phyloP scores from a whole-genome alignment of 2,329 filamentous ascomycete genomes.

The Diaporthe citriasiana region DNA sequence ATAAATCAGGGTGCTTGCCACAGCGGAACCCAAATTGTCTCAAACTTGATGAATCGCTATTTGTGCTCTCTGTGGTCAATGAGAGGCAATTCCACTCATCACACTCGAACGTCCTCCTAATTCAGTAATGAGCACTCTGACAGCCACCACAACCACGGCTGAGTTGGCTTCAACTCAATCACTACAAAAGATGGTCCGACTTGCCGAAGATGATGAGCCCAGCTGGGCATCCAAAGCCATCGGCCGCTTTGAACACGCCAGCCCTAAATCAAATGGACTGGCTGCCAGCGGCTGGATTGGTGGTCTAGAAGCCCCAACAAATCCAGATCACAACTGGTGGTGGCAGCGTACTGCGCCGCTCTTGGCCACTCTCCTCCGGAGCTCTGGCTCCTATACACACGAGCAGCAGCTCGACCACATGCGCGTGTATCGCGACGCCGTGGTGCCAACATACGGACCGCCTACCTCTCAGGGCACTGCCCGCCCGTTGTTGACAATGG shows the following conservation, averaged over 20 bases:
- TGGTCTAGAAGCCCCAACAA: conserved; percentile 18
- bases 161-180: conserved; percentile 4
- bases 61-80: not conserved
- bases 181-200: conserved; percentile 11
- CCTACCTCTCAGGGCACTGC: conserved; percentile 6
- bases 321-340: conserved; percentile 37
- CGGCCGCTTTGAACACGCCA: not conserved
- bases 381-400: conserved; percentile 35
- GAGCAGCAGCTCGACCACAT: conserved; percentile 36
- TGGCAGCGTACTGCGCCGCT: conserved; percentile 32
- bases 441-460: conserved; percentile 39
- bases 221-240: not conserved
- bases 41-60: too few relatives aligned
- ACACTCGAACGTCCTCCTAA: not conserved
- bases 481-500: conserved; percentile 33
- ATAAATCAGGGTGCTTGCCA: not conserved
- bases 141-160: not conserved
- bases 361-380: conserved; percentile 30
- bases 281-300: not conserved
- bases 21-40: not conserved
- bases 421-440: conserved; percentile 34
- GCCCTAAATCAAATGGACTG: conserved; percentile 12
- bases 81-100: not conserved
- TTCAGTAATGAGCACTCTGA: conserved; percentile 10
- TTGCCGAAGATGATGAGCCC: conserved; percentile 27